A percentile compares a stretch with the other conserved stretches of the same genome.
phyloP scores from a whole-genome alignment of 805 yeast genomes.

The Nakazawaea pomicola region DNA sequence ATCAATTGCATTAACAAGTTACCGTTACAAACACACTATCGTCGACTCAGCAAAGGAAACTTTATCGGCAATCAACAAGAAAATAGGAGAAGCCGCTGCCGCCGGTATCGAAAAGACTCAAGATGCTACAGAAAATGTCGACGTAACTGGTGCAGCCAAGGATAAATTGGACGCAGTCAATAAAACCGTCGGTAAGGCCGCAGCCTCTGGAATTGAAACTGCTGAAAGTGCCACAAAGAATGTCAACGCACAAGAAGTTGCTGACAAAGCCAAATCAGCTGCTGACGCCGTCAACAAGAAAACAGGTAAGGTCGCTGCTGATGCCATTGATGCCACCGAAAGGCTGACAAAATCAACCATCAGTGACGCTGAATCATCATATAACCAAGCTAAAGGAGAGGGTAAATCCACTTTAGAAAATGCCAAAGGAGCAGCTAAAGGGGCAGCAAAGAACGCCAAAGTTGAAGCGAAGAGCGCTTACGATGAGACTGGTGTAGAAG shows the following conservation, averaged over 20 bases:
- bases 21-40: slow-evolving; percentile 3
- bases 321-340: slow-evolving; percentile 20
- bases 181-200: slow-evolving; percentile 31
- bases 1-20: not conserved
- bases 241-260: not conserved
- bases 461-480: slow-evolving; percentile 5
- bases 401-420: slow-evolving; percentile 18
- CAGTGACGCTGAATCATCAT: not conserved
- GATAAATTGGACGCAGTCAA: slow-evolving; percentile 18
- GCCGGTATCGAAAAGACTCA: slow-evolving; percentile 34
- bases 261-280: slow-evolving; percentile 5
- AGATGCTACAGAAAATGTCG: slow-evolving; percentile 12
- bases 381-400: not conserved
- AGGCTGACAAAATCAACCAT: slow-evolving; percentile 17
- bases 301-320: slow-evolving; percentile 13
- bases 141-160: slow-evolving; percentile 14
- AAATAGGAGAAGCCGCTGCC: slow-evolving; percentile 38
- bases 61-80: slow-evolving; percentile 19
- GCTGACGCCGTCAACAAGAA: slow-evolving; percentile 11
- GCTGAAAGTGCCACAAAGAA: slow-evolving; percentile 21
- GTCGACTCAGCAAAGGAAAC: slow-evolving; percentile 22
- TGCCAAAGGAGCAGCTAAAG: slow-evolving; percentile 11
- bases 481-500: slow-evolving; percentile 6
- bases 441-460: slow-evolving; percentile 18
- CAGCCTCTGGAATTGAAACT: slow-evolving; percentile 34